Base-by-base conservation (phyloP, 2,329 filamentous ascomycete genomes). In the Diaporthe ilicicola region DNA sequence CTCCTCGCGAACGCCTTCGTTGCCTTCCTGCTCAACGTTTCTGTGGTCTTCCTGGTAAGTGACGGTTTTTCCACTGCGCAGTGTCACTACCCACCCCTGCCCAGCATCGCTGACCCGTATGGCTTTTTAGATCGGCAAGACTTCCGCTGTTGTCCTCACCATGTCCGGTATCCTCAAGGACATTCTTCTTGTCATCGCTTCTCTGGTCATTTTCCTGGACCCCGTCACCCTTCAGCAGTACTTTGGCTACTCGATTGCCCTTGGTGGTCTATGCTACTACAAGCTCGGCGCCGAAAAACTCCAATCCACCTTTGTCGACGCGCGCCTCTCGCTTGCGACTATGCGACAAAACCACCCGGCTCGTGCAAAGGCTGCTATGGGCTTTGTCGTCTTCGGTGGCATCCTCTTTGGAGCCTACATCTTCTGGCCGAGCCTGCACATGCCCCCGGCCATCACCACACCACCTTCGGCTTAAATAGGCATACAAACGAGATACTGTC, bases 1-100 rank as follows among this genome's bases (percentile, higher is more conserved):
- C 90, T 94, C 76, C 82, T 94, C 76, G 81, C 89, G 67, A 94
- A 94, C 80, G 93, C 92, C 70, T 84, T 90, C 66, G 88, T 92
- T 75, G 92, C 92, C 39, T 94, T 94, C 83, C 82, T 92, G 76
- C 86, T 94, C 73, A 94, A 94, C 82, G 90, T 94, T 59, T 93
- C 92, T 3, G 92, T 94, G 32, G 92, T 94, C 48, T 93, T 94
- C 85, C 80, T 94, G 82, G 92, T 94, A 89, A 80, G 89, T 2
- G 15, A 8, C 15, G 17, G 9, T 24, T 10, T 22, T 15, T 9
- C 12, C 19, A 15, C 32, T 17, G 53, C 32, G 9, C 4, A 4
- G 32, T 9, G 32, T 5, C 32, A 24, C 24, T 32, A 10, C 53
- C 19, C 9, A 37, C 2, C 9, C 29, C 15, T 2, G 37, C 10